A percentile compares a stretch with the other conserved stretches of the same genome.
Evolutionary conservation across 2,329 filamentous ascomycete genomes (phyloP).

Genomic region (Stagonosporopsis vannaccii): DNA sequence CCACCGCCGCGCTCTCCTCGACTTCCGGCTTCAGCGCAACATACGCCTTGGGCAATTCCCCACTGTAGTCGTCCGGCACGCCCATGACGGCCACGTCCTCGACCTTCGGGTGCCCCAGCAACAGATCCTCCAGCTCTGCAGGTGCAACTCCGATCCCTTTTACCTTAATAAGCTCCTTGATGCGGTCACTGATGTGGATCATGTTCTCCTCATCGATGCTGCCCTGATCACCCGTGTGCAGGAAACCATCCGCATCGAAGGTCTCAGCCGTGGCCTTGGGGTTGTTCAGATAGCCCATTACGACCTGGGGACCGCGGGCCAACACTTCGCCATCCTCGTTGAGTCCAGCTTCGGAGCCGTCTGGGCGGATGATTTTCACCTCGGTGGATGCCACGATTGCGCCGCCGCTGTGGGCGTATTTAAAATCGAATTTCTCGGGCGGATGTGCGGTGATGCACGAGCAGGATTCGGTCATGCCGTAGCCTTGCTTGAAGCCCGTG

Average conservation of each 20-base stretch:
- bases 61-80: conserved; percentile 61
- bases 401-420: conserved; percentile 64
- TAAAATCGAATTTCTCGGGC: conserved; percentile 62
- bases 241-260: conserved; percentile 58
- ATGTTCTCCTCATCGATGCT: conserved; percentile 63
- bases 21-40: conserved; percentile 51
- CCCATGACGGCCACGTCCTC: conserved; percentile 66
- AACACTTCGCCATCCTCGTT: conserved; percentile 62
- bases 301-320: conserved; percentile 57
- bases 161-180: conserved; percentile 75
- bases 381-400: conserved; percentile 65
- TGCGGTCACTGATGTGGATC: conserved; percentile 65
- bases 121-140: conserved; percentile 68
- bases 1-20: conserved; percentile 40
- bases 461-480: conserved; percentile 73
- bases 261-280: conserved; percentile 53
- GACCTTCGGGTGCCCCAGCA: conserved; percentile 65
- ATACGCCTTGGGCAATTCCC: conserved; percentile 56
- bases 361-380: conserved; percentile 65
- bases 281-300: conserved; percentile 60
- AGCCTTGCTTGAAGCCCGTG: conserved; percentile 70
- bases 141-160: conserved; percentile 69
- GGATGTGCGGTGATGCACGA: conserved; percentile 69
- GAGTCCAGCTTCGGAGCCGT: conserved; percentile 61
- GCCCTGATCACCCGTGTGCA: conserved; percentile 67